A percentile compares a stretch with the other conserved stretches of the same genome.
These are phyloP conservation scores for Pythium apleroticum DNA, from an alignment of 352 stramenopile genomes.

Conservation along the genomic window DNA sequence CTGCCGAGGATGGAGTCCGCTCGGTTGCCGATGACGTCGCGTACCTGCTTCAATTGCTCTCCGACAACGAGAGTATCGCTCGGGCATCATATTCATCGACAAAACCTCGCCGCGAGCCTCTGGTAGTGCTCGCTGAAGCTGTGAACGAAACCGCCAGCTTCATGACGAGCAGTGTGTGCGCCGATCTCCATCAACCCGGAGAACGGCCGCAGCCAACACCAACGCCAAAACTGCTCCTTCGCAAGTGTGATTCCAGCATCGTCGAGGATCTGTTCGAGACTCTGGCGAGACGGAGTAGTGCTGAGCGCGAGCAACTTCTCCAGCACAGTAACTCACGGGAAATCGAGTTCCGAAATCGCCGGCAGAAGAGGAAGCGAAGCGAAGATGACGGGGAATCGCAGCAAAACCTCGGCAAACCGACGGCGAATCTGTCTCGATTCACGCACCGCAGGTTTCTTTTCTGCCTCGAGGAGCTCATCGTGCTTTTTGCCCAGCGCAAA, in stretches of 20 bases:
- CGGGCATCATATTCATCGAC: not conserved
- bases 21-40: slow-evolving; percentile 25
- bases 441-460: slow-evolving; percentile 76
- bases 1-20: slow-evolving; percentile 14
- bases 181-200: slow-evolving; percentile 44
- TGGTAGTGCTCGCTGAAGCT: slow-evolving; percentile 40
- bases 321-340: not conserved
- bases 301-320: slow-evolving; percentile 1
- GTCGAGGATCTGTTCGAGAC: slow-evolving; percentile 60
- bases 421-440: slow-evolving; percentile 55
- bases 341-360: slow-evolving; percentile 4
- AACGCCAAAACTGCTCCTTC: slow-evolving; percentile 38
- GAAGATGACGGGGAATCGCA: slow-evolving; percentile 6
- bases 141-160: slow-evolving; percentile 49
- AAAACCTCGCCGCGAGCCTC: slow-evolving; percentile 49
- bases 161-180: slow-evolving; percentile 66
- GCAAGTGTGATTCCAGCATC: slow-evolving; percentile 53
- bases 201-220: slow-evolving; percentile 41
- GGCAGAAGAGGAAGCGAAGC: slow-evolving; percentile 25
- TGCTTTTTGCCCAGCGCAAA: slow-evolving; percentile 73
- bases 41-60: slow-evolving; percentile 18
- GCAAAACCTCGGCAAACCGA: slow-evolving; percentile 15
- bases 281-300: slow-evolving; percentile 33
- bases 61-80: not conserved
- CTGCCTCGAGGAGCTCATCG: slow-evolving; percentile 70